Evolutionary conservation across 306 rosid genomes (phyloP).

Genomic region (Canavalia ensiformis): DNA sequence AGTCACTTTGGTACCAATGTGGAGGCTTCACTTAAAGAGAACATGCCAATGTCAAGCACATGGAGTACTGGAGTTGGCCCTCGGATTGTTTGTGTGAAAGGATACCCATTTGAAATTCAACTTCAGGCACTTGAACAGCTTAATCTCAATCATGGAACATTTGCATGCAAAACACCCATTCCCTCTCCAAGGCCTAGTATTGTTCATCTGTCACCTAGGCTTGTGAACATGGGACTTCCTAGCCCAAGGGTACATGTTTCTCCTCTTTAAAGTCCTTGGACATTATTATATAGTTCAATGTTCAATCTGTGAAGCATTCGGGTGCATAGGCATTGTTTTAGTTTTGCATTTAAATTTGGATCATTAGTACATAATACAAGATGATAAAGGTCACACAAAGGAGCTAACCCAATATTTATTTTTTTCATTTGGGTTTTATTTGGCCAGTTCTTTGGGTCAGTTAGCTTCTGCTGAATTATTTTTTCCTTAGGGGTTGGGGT

Average conservation of each 20-base stretch:
- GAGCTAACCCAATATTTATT: conserved; percentile 43
- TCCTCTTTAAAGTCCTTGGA: neutral
- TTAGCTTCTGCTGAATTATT: conserved; percentile 35
- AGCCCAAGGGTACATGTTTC: conserved; percentile 54
- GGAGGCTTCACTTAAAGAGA: conserved; percentile 32
- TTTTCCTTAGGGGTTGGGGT: conserved; percentile 18
- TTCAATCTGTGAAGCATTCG: neutral
- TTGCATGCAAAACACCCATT: conserved; percentile 51
- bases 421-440: conserved; percentile 24
- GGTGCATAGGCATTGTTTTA: conserved; percentile 2
- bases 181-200: conserved; percentile 82
- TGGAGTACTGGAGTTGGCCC: conserved; percentile 82
- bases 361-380: conserved; percentile 11
- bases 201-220: conserved; percentile 64
- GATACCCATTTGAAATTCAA: conserved; percentile 66
- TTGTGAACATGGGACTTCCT: conserved; percentile 64
- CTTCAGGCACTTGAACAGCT: conserved; percentile 71
- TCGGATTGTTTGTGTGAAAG: conserved; percentile 71
- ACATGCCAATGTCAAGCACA: conserved; percentile 52
- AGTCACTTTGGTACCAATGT: conserved; percentile 16
- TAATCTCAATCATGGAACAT: conserved; percentile 48
- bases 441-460: conserved; percentile 35
- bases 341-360: neutral
- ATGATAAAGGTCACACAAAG: conserved; percentile 44
- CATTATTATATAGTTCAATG: neutral